phyloP scores from a whole-genome alignment of 306 rosid genomes.

The Vachellia pachyceras region DNA sequence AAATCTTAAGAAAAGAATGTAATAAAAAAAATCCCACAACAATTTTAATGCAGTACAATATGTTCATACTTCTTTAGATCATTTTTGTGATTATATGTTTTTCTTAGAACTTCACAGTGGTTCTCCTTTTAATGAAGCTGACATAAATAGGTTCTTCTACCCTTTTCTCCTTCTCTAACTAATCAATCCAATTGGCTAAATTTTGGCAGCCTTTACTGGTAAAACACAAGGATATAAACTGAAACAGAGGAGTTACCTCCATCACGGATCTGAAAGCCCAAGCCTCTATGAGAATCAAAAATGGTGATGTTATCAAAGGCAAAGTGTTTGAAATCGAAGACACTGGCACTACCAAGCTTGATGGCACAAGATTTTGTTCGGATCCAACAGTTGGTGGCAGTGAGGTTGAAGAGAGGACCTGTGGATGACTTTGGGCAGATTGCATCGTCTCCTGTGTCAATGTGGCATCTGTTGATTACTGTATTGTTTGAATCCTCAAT shows the following conservation, averaged over 20 bases:
- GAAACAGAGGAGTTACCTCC: constrained; percentile 61
- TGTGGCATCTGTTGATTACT: constrained; percentile 72
- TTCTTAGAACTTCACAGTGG: no score
- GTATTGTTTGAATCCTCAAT: constrained; percentile 94
- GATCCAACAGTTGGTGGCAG: constrained; percentile 78
- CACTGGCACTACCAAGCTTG: constrained; percentile 92
- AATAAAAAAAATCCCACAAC: no score
- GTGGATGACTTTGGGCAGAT: constrained; percentile 84
- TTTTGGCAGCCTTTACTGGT: no score
- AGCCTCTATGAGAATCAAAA: constrained; percentile 88
- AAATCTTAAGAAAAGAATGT: no score
- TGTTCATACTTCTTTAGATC: no score
- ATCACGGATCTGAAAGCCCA: constrained; percentile 90
- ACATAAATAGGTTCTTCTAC: no score
- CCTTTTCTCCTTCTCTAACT: no score
- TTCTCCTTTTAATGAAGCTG: no score
- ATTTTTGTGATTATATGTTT: no score
- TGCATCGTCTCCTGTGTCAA: constrained; percentile 93
- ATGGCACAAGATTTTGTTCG: constrained; percentile 90
- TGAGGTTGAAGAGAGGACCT: constrained; percentile 74
- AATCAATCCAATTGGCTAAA: no score
- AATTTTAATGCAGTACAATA: no score
- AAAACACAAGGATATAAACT: neutral
- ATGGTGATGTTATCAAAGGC: constrained; percentile 86
- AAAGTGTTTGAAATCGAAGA: constrained; percentile 70